These are phyloP conservation scores for Prunus armeniaca DNA, from an alignment of 306 rosid genomes.

Conservation along the genomic window DNA sequence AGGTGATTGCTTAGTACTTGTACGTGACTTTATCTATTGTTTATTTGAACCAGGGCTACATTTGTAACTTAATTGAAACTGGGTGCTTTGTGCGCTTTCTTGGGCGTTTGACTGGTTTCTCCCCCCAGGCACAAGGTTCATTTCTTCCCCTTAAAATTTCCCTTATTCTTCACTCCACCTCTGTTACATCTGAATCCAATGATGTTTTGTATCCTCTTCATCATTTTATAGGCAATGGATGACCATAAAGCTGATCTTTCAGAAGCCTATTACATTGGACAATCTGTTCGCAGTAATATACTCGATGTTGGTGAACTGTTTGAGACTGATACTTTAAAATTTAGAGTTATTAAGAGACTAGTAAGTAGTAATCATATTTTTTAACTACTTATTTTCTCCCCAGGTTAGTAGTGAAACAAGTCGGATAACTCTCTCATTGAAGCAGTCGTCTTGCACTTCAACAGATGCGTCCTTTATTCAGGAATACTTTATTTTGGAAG, in stretches of 20 bases:
- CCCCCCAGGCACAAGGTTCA: constrained; percentile 75
- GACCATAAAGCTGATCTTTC: constrained; percentile 58
- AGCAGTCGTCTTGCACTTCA: constrained; percentile 75
- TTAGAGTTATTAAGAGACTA: constrained; percentile 8
- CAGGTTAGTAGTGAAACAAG: constrained; percentile 67
- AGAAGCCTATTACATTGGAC: constrained; percentile 80
- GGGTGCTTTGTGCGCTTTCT: constrained; percentile 98
- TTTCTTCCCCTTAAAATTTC: not conserved
- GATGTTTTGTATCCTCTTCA: constrained; percentile 1
- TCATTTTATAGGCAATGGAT: constrained; percentile 59
- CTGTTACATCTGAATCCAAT: not conserved
- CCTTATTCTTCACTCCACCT: not conserved
- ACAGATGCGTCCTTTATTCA: constrained; percentile 81
- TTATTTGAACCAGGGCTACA: constrained; percentile 63
- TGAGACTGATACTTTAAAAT: constrained; percentile 6
- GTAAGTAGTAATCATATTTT: constrained; percentile 6
- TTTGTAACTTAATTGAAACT: constrained; percentile 78
- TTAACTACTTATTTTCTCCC: constrained; percentile 2
- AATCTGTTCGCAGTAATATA: constrained; percentile 80
- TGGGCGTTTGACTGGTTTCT: constrained; percentile 87
- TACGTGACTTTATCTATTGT: constrained; percentile 19
- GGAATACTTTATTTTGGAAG: constrained; percentile 69
- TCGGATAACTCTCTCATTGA: constrained; percentile 70
- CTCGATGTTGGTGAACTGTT: constrained; percentile 61
- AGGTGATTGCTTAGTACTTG: not conserved